These are phyloP conservation scores for Cerioporus squamosus DNA, from an alignment of 1,284 basidiomycete species.

Conservation along the genomic window DNA sequence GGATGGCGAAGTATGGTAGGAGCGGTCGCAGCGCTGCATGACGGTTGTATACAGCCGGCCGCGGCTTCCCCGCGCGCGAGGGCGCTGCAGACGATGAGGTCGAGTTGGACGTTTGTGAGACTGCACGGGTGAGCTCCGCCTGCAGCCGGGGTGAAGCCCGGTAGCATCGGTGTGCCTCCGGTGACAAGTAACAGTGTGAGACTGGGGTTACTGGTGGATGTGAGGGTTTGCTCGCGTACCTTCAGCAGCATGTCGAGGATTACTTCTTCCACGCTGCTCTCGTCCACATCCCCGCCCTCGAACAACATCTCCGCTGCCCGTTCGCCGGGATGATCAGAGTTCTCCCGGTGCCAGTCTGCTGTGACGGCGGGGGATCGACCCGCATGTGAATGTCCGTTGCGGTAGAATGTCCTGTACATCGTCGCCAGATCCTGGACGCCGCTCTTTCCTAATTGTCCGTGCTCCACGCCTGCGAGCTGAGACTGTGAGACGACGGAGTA, in stretches of 20 bases:
- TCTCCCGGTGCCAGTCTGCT: conserved; percentile 70
- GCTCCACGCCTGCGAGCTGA: conserved; percentile 29
- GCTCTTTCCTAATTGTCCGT: conserved; percentile 44
- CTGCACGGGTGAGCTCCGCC: conserved; percentile 67
- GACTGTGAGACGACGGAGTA: conserved; percentile 57
- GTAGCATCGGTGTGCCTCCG: conserved; percentile 91
- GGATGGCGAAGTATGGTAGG: conserved; percentile 71
- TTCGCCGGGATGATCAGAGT: conserved; percentile 88
- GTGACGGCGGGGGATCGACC: conserved; percentile 64
- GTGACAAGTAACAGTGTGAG: conserved; percentile 68
- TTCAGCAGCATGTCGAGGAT: conserved; percentile 80
- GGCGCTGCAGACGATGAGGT: conserved; percentile 35
- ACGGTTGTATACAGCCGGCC: conserved; percentile 64
- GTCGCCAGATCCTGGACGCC: conserved; percentile 67
- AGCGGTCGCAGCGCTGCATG: conserved; percentile 76
- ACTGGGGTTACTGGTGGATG: not conserved
- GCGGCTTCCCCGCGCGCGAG: conserved; percentile 39
- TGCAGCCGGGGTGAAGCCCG: conserved; percentile 90
- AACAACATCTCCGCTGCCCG: conserved; percentile 91
- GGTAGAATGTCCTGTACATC: conserved; percentile 75
- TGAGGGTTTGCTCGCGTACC: conserved; percentile 44
- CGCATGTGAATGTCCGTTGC: conserved; percentile 72
- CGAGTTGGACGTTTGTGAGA: conserved; percentile 48
- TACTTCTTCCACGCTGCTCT: conserved; percentile 80
- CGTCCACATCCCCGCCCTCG: conserved; percentile 87